These are phyloP conservation scores for Cyclotella kingstonii DNA, from an alignment of 108 stramenopile species.

Conservation along the genomic window DNA sequence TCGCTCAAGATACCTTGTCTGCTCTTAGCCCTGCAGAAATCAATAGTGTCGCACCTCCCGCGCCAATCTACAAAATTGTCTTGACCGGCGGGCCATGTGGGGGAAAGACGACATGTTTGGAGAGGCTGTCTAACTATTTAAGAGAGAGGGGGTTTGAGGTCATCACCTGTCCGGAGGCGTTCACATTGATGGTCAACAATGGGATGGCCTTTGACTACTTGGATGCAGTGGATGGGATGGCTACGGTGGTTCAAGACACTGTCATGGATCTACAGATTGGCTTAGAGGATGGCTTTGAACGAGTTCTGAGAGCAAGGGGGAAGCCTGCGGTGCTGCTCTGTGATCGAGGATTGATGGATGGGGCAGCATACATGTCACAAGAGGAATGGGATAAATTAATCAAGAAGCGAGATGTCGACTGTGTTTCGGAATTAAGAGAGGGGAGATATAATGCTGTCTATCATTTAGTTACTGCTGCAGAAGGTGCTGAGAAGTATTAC, in stretches of 20 bases:
- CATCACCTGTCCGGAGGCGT: constrained; percentile 89
- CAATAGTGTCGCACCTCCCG: constrained; percentile 38
- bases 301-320: constrained; percentile 70
- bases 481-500: constrained; percentile 84
- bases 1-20: constrained; percentile 13
- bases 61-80: constrained; percentile 63
- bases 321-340: constrained; percentile 87
- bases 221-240: constrained; percentile 75
- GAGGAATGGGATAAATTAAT: constrained; percentile 67
- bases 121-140: constrained; percentile 46
- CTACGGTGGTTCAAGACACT: constrained; percentile 73
- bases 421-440: constrained; percentile 71
- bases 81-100: constrained; percentile 98
- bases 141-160: constrained; percentile 88
- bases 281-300: constrained; percentile 85
- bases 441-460: constrained; percentile 92
- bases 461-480: constrained; percentile 93
- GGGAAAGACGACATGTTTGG: constrained; percentile 92
- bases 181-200: constrained; percentile 82
- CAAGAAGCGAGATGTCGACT: constrained; percentile 43
- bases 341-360: constrained; percentile 95
- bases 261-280: constrained; percentile 83
- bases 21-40: constrained; percentile 33
- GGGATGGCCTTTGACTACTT: constrained; percentile 75
- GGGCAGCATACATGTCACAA: constrained; percentile 78